Base-by-base conservation (phyloP, 805 yeast genomes). In the Monosporozyma aquatica region DNA sequence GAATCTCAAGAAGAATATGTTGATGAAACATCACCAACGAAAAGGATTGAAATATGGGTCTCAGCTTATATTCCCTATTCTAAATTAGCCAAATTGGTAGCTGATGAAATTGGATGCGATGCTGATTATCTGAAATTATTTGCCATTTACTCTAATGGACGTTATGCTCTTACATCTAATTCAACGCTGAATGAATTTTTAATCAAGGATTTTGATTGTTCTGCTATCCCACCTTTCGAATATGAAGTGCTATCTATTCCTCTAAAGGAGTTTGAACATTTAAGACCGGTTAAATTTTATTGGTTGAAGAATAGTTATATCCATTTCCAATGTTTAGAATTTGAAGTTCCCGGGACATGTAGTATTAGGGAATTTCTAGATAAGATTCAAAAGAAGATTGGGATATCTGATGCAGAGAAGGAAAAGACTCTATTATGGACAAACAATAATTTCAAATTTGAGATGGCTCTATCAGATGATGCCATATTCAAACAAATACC, bases 181-280 rank as follows among this genome's bases (percentile, higher is more conserved):
- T 55, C 62, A 38, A 36, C 30, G 10, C 45, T 70, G 14, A 56
- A 58, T 9, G 59, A 61, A 24, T 65, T 65, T 42, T 50, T 66
- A 24, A 59, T 70, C 4, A 65, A 65, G 39, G 66, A 66, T 41
- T 53, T 58, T 24, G 59, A 66, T 6, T 56, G 58, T 41, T 59
- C 55, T 25, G 45, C 55, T 10, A 61, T 59, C n/a, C 67, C 78
- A 4, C 54, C 68, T 2, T 73, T 90, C 44, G 80, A 80, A 49
- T 90, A 83, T 58, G 96, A 90, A 55, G 63, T 82, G 1, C 69
- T 92, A 54, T 82, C 78, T 37, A 78, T 87, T 35, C 77, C 89
- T 2, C 66, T 90, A 42, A 71, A 68, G 27, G 94, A 87, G 47
- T 74, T 82, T 53, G 98, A 92, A 61, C 78, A 74, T 47, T 74